Base-by-base conservation (phyloP, 495 filamentous ascomycete species). In the Daldinia loculata region DNA sequence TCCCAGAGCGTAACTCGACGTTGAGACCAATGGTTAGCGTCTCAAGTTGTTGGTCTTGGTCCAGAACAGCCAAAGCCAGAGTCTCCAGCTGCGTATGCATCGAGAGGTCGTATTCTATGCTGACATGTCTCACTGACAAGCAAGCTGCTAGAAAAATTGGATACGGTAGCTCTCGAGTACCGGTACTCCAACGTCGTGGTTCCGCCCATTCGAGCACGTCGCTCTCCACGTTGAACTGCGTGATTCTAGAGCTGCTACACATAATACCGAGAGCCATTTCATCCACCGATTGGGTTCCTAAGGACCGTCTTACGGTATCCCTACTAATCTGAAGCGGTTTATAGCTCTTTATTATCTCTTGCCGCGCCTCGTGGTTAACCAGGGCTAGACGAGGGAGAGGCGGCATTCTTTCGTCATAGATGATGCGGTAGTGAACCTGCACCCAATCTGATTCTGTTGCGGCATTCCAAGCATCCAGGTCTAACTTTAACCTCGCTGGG, bases 81-180 rank as follows among this genome's bases (percentile, higher is more conserved):
- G 39, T 32, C 5, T 63, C 60, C 5, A 69, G 41, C 34, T 69
- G 52, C 3, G 15, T 58, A 34, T 27, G 12, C 52, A 69, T 69
- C n/a, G 59, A 51, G 2, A 7, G 15, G 1, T 69, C 32, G 41
- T 45, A 53, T 22, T 63, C 32, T 4, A 69, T 5, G 34, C 43
- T 59, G 52, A 69, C 60, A 39, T 69, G 55, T 45, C 60, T 57
- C 12, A 69, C 66, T 3, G 66, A 63, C 34, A 69, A 24, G 19
- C 60, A 63, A 8, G 67, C 41, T 4, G 60, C 67, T 26, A 64
- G 53, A 45, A 64, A 64, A 12, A 69, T 34, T 4, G 55, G 61
- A 39, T 45, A 32, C 1, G 60, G 60, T 26, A 41, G 1, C 22
- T 41, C 12, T 4, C 6, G 6, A 11, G 6, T 9, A 29, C 14